phyloP scores from a whole-genome alignment of 2,329 filamentous ascomycete genomes.

The Tolypocladium ovalisporum region DNA sequence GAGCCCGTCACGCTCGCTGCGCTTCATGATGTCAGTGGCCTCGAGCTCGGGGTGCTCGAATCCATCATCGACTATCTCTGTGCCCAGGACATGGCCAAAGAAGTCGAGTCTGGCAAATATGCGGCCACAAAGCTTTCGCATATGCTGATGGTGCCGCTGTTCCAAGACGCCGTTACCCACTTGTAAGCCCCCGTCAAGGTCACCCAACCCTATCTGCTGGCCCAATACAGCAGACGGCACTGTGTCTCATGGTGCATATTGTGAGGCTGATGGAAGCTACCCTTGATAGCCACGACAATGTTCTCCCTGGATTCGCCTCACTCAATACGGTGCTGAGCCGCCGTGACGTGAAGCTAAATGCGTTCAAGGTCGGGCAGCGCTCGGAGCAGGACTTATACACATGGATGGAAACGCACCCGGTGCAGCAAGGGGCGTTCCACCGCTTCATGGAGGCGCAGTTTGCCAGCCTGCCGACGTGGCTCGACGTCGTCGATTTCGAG shows the following conservation, averaged over 20 bases:
- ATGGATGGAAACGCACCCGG: slow-evolving; percentile 9
- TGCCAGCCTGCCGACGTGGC: slow-evolving; percentile 11
- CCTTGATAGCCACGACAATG: slow-evolving; percentile 7
- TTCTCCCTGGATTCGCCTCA: slow-evolving; percentile 5
- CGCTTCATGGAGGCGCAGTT: slow-evolving; percentile 15
- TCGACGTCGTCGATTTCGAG: slow-evolving; percentile 11
- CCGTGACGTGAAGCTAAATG: slow-evolving; percentile 4
- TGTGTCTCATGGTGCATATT: not conserved
- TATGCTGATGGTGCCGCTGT: slow-evolving; percentile 4
- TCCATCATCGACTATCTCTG: slow-evolving; percentile 7
- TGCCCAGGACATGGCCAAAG: slow-evolving; percentile 5
- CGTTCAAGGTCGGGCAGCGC: slow-evolving; percentile 8
- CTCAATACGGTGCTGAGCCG: slow-evolving; percentile 6
- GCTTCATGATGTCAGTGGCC: slow-evolving; percentile 2
- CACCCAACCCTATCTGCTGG: not conserved
- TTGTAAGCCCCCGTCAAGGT: slow-evolving; percentile 3
- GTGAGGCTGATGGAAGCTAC: not conserved
- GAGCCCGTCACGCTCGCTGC: slow-evolving; percentile 3
- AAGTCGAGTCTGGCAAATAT: slow-evolving; percentile 3
- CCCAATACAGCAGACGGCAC: not conserved
- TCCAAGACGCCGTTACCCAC: slow-evolving; percentile 7
- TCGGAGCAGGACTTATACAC: slow-evolving; percentile 7
- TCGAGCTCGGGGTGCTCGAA: slow-evolving; percentile 4
- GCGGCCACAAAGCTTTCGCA: slow-evolving; percentile 5
- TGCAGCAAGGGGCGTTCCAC: slow-evolving; percentile 11